A percentile compares a stretch with the other conserved stretches of the same genome.
These are phyloP conservation scores for Phlyctochytrium planicorne DNA, from an alignment of 192 early-diverging fungal species.

Conservation along the genomic window DNA sequence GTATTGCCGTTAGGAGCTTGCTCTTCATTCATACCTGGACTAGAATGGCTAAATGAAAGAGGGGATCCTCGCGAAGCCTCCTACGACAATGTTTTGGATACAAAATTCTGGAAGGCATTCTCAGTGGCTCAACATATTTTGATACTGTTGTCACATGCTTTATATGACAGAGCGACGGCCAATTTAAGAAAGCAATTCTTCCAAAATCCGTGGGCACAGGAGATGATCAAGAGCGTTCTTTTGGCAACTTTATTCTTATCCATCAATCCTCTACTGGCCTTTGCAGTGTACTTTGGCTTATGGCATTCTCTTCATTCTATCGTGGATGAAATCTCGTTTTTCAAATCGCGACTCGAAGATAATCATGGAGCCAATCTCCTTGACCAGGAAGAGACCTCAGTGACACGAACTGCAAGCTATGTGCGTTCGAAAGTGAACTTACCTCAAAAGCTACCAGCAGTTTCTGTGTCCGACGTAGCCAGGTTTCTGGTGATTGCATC, in stretches of 20 bases:
- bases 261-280: slow-evolving; percentile 21
- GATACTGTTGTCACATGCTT: not conserved
- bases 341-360: too few relatives aligned
- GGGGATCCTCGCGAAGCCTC: too few relatives aligned
- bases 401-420: not conserved
- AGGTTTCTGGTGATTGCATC: slow-evolving; percentile 10
- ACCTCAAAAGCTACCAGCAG: not conserved
- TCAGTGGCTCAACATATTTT: slow-evolving; percentile 13
- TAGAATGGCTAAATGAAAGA: not conserved
- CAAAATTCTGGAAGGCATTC: not conserved
- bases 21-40: not conserved
- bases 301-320: slow-evolving; percentile 26
- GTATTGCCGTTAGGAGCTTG: too few relatives aligned
- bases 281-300: slow-evolving; percentile 25
- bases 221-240: slow-evolving; percentile 12
- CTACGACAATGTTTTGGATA: too few relatives aligned
- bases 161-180: too few relatives aligned
- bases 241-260: slow-evolving; percentile 15
- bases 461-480: not conserved
- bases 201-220: not conserved
- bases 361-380: too few relatives aligned
- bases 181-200: too few relatives aligned
- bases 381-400: not conserved
- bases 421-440: not conserved
- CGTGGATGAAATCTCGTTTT: slow-evolving; percentile 20